A percentile compares a stretch with the other conserved stretches of the same genome.
Conservation (phyloP, 176 grass and related monocot species). For the Avena eriantha region DNA sequence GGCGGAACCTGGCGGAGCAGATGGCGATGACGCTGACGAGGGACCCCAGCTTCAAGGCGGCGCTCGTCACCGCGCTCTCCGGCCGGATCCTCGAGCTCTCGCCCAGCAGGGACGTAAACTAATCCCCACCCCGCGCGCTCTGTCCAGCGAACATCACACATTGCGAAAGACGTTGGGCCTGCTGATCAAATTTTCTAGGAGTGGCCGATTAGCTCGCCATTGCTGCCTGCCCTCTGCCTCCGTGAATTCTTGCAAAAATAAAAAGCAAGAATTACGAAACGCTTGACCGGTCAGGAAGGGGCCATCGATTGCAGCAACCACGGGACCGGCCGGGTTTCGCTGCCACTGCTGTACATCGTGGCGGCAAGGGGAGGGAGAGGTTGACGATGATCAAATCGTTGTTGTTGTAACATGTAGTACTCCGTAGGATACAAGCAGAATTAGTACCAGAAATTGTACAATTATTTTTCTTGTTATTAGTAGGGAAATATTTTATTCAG, state of each 20-base stretch:
- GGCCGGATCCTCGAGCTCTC: constrained; percentile 68
- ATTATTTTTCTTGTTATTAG: neutral
- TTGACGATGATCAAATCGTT: neutral
- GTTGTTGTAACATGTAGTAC: neutral
- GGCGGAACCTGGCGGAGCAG: constrained; percentile 66
- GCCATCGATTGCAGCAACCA: neutral
- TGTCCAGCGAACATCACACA: neutral
- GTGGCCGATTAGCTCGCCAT: neutral
- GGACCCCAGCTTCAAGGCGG: constrained; percentile 81
- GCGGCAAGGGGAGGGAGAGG: neutral
- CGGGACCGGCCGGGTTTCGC: neutral
- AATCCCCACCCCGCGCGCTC: neutral
- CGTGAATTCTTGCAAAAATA: neutral
- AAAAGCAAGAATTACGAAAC: neutral
- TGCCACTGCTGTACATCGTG: no score
- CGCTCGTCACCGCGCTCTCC: constrained; percentile 72
- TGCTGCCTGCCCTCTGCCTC: constrained; percentile 4
- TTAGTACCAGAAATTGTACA: neutral
- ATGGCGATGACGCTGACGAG: constrained; percentile 83
- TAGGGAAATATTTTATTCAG: neutral
- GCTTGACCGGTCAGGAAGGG: neutral
- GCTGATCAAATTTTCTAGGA: neutral
- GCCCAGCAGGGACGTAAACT: constrained; percentile 46
- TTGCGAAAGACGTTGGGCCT: neutral
- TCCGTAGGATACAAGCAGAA: neutral